Conservation (phyloP, 306 rosid genomes). For the Castanea crenata region DNA sequence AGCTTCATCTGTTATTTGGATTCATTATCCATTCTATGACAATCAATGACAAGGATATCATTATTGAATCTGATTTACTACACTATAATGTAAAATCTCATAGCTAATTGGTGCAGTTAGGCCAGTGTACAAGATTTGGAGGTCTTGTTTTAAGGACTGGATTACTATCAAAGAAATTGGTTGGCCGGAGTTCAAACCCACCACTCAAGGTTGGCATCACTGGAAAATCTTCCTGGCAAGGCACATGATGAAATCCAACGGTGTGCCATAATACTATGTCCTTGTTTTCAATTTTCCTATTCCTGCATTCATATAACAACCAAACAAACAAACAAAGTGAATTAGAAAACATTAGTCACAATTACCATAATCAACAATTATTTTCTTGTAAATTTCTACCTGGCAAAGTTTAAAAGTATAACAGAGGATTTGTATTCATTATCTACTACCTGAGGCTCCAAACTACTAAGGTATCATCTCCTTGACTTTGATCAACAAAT, state of each 20-base stretch:
- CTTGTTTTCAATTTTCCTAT: slow-evolving; percentile 41
- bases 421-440: too few species aligned
- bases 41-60: not conserved
- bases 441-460: too few species aligned
- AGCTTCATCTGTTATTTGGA: too few species aligned
- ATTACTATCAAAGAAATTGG: slow-evolving; percentile 70
- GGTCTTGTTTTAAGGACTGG: slow-evolving; percentile 53
- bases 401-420: too few species aligned
- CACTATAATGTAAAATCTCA: not conserved
- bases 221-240: slow-evolving; percentile 61
- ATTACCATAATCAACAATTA: not conserved
- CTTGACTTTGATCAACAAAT: slow-evolving; percentile 41
- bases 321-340: not conserved
- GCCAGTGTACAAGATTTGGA: slow-evolving; percentile 12
- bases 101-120: slow-evolving; percentile 6
- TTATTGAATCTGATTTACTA: not conserved
- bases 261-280: slow-evolving; percentile 61
- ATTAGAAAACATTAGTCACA: not conserved
- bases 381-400: too few species aligned
- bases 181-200: slow-evolving; percentile 60
- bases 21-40: not conserved
- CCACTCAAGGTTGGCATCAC: slow-evolving; percentile 58
- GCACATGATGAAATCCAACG: slow-evolving; percentile 64
- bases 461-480: slow-evolving; percentile 45
- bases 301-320: not conserved